A percentile compares a stretch with the other conserved stretches of the same genome.
phyloP scores from a whole-genome alignment of 495 filamentous ascomycete species.

The Penicillium odoratum region DNA sequence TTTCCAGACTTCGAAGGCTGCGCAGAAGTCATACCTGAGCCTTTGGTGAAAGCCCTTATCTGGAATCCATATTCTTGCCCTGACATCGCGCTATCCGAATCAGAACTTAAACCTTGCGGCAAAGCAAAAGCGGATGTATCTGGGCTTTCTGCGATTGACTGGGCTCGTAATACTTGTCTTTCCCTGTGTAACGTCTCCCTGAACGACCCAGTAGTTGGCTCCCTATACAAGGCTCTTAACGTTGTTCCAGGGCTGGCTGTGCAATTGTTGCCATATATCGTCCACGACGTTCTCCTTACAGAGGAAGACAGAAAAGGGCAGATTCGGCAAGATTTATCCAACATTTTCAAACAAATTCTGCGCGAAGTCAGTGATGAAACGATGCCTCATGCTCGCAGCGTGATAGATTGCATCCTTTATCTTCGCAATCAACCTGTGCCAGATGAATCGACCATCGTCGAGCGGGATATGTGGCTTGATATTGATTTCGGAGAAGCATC shows the following conservation, averaged over 20 bases:
- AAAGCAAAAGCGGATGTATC: slow-evolving; percentile 13
- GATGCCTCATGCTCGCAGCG: slow-evolving; percentile 53
- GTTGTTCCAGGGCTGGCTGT: slow-evolving; percentile 66
- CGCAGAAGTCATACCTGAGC: slow-evolving; percentile 40
- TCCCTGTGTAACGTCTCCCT: slow-evolving; percentile 59
- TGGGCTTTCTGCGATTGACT: slow-evolving; percentile 40
- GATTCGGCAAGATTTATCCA: slow-evolving; percentile 42
- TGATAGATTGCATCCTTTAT: slow-evolving; percentile 84
- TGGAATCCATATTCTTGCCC: slow-evolving; percentile 49
- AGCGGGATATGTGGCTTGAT: slow-evolving; percentile 83
- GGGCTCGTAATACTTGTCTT: slow-evolving; percentile 65
- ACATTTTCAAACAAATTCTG: slow-evolving; percentile 40
- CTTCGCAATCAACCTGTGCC: slow-evolving; percentile 78
- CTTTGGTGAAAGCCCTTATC: slow-evolving; percentile 43
- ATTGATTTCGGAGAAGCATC: slow-evolving; percentile 73
- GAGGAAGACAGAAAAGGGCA: slow-evolving; percentile 39
- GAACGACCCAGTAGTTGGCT: slow-evolving; percentile 64
- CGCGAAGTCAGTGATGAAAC: slow-evolving; percentile 32
- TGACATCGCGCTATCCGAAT: slow-evolving; percentile 14
- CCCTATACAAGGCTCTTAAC: slow-evolving; percentile 61
- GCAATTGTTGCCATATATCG: slow-evolving; percentile 71
- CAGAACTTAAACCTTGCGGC: slow-evolving; percentile 19
- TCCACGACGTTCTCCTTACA: slow-evolving; percentile 70
- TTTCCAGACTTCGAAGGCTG: slow-evolving; percentile 49
- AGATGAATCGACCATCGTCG: slow-evolving; percentile 70